Percentiles rank a stretch among this genome's conserved stretches.
These are phyloP conservation scores for Thermochaetoides dissita DNA, from an alignment of 2,329 filamentous ascomycete species.

Conservation along the genomic window DNA sequence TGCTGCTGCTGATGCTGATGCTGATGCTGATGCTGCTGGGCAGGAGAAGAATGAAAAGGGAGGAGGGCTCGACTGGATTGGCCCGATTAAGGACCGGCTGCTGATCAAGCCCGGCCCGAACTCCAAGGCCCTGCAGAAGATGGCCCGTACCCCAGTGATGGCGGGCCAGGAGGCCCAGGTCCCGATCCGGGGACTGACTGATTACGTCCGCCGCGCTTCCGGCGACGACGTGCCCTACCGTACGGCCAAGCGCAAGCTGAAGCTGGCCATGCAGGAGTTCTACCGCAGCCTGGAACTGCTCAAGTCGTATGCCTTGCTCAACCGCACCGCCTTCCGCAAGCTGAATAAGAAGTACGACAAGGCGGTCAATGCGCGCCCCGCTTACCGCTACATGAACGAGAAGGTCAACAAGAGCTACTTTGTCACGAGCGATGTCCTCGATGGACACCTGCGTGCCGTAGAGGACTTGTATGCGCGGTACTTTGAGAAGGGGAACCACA, in stretches of 20 bases:
- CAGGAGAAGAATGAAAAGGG: constrained; percentile 15
- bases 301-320: constrained; percentile 80
- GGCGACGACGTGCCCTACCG: constrained; percentile 63
- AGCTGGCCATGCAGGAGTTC: constrained; percentile 80
- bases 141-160: constrained; percentile 37
- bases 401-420: constrained; percentile 87
- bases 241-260: constrained; percentile 80
- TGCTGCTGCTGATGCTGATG: too few species aligned
- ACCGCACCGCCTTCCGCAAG: constrained; percentile 87
- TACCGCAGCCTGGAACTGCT: constrained; percentile 84
- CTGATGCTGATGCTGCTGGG: constrained; percentile 4
- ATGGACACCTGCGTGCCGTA: constrained; percentile 63
- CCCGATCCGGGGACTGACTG: constrained; percentile 18
- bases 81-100: constrained; percentile 39
- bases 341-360: constrained; percentile 99
- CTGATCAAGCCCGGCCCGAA: constrained; percentile 42
- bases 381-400: constrained; percentile 73
- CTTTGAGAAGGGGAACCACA: constrained; percentile 86
- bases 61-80: constrained; percentile 29
- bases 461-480: constrained; percentile 92
- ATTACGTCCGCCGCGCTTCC: constrained; percentile 36
- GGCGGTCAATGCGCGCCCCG: constrained; percentile 61
- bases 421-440: constrained; percentile 73
- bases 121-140: constrained; percentile 42
- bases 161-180: constrained; percentile 18